A percentile compares a stretch with the other conserved stretches of the same genome.
Evolutionary conservation across 176 grass and related monocot species (phyloP).

Genomic region (Oryza glumipatula): DNA sequence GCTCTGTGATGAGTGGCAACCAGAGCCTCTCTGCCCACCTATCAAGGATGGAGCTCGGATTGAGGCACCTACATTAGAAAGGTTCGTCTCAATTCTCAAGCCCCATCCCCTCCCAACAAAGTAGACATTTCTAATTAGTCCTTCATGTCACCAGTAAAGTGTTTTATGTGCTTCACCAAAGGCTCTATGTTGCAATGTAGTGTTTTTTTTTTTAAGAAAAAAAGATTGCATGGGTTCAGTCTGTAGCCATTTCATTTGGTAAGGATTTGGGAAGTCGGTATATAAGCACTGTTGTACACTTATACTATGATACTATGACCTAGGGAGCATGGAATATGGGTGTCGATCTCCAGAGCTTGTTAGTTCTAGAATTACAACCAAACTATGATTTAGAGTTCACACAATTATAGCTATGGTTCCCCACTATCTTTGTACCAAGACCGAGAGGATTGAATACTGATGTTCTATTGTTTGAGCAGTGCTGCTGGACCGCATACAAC

Average conservation of each 20-base stretch:
- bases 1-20: conserved; percentile 66
- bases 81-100: conserved; percentile 40
- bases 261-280: not conserved
- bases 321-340: not conserved
- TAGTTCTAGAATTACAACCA: not conserved
- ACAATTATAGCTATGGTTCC: not conserved
- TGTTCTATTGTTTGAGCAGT: conserved; percentile 35
- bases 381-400: not conserved
- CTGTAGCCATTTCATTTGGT: not conserved
- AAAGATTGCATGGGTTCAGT: not conserved
- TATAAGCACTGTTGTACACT: not conserved
- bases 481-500: conserved; percentile 57
- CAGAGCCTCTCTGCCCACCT: conserved; percentile 60
- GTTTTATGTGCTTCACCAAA: not conserved
- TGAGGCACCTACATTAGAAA: conserved; percentile 47
- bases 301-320: not conserved
- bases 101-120: not conserved
- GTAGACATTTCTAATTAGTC: not conserved
- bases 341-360: not conserved
- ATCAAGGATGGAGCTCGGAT: conserved; percentile 47
- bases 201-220: not conserved
- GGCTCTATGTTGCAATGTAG: not conserved
- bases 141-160: not conserved
- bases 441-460: not conserved
- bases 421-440: not conserved